A percentile compares a stretch with the other conserved stretches of the same genome.
phyloP scores from a whole-genome alignment of 1,284 basidiomycete species.

The Ceratobasidium sp. region DNA sequence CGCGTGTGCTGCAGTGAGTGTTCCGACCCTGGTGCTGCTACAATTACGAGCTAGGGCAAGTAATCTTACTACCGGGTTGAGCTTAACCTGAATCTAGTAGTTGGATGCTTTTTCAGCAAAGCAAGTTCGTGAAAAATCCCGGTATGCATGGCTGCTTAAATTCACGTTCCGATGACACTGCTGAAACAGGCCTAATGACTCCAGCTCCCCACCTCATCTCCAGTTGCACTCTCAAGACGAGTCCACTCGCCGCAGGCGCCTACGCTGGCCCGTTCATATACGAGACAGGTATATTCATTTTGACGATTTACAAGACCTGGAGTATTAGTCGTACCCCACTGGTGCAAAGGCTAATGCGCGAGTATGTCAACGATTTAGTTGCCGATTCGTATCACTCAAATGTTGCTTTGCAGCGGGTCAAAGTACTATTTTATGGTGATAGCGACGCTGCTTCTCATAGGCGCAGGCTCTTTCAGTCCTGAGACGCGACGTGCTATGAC shows the following conservation, averaged over 20 bases:
- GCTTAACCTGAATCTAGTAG: background rate
- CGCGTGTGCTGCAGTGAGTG: background rate
- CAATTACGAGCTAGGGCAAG: constrained; percentile 6
- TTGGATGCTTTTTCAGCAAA: background rate
- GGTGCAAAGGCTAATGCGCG: constrained; percentile 21
- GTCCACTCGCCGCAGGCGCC: background rate
- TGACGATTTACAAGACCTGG: constrained; percentile 26
- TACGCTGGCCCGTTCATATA: constrained; percentile 23
- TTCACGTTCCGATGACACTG: background rate
- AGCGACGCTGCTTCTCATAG: constrained; percentile 11
- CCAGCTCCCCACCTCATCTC: constrained; percentile 12
- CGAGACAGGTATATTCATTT: constrained; percentile 15
- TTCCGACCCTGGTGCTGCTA: constrained; percentile 6
- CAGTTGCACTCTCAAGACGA: constrained; percentile 7
- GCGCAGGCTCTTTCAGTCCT: background rate
- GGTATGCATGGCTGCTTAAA: background rate
- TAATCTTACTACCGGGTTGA: background rate
- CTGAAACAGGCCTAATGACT: background rate
- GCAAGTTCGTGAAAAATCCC: constrained; percentile 10
- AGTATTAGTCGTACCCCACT: constrained; percentile 3
- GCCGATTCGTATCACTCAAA: background rate
- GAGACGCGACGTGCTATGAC: constrained; percentile 1
- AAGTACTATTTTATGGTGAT: constrained; percentile 27
- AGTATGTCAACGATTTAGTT: background rate
- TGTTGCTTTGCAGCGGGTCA: constrained; percentile 1